phyloP scores from a whole-genome alignment of 2,329 filamentous ascomycete species.

The Ceratocystis smalleyi region DNA sequence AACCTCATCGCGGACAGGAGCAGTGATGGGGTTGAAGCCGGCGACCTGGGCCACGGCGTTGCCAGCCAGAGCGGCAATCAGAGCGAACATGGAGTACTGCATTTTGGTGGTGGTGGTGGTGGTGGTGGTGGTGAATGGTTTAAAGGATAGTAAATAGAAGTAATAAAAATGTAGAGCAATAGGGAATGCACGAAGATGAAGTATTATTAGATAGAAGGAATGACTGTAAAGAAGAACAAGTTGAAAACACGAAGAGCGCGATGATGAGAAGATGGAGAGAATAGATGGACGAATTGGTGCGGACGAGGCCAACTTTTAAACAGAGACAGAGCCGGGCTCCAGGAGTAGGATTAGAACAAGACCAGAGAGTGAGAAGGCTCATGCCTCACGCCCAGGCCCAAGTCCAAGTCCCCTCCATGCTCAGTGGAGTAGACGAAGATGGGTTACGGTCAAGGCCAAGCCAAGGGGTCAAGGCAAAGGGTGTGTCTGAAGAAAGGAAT shows the following conservation, averaged over 20 bases:
- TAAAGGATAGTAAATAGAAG: neutral
- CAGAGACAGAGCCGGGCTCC: neutral
- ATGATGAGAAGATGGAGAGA: constrained; percentile 13
- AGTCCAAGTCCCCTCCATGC: neutral
- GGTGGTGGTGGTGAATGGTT: constrained; percentile 17
- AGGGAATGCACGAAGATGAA: constrained; percentile 1
- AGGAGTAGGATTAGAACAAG: neutral
- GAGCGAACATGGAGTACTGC: constrained; percentile 33
- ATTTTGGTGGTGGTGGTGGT: constrained; percentile 30
- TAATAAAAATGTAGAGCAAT: constrained; percentile 3
- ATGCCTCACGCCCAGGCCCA: neutral
- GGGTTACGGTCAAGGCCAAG: neutral
- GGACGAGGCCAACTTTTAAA: constrained; percentile 15
- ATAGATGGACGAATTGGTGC: constrained; percentile 1
- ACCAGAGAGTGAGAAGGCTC: neutral
- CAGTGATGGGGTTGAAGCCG: constrained; percentile 40
- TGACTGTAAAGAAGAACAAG: constrained; percentile 12
- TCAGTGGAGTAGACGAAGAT: neutral
- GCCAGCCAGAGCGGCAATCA: constrained; percentile 33
- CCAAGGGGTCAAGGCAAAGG: neutral
- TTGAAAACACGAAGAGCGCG: constrained; percentile 11
- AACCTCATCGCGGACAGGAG: constrained; percentile 30
- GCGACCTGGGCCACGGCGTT: constrained; percentile 37
- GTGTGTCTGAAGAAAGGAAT: neutral
- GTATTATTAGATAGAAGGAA: constrained; percentile 11